A percentile compares a stretch with the other conserved stretches of the same genome.
These are phyloP conservation scores for Ophiostoma perfectum DNA, from an alignment of 2,329 filamentous ascomycete genomes.

Conservation along the genomic window DNA sequence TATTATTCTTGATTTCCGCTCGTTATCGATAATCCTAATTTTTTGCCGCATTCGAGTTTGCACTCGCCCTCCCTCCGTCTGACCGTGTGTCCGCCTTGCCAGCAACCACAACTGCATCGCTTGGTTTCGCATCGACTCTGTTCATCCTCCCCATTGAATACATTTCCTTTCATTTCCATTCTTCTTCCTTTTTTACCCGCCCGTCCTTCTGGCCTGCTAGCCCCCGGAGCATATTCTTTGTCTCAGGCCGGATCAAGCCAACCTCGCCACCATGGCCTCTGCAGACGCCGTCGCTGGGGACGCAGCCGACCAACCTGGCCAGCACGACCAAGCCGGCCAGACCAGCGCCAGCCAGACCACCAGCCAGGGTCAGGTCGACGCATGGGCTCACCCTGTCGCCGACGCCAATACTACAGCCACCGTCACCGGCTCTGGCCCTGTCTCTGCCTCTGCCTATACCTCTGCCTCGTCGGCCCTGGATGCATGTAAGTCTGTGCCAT, in stretches of 20 bases:
- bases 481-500: neutral
- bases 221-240: no score
- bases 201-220: neutral
- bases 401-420: neutral
- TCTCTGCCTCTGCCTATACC: neutral
- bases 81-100: neutral
- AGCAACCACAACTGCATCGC: neutral
- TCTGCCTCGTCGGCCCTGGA: neutral
- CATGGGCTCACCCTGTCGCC: neutral
- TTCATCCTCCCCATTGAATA: neutral
- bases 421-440: neutral
- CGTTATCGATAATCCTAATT: neutral
- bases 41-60: neutral
- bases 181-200: neutral
- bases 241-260: neutral
- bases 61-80: neutral
- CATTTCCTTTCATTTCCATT: neutral
- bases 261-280: neutral
- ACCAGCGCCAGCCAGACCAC: neutral
- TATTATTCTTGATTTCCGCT: neutral
- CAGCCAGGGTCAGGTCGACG: neutral
- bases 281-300: neutral
- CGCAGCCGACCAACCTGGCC: neutral
- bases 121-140: neutral
- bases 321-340: neutral